Evolutionary conservation across 2,329 filamentous ascomycete species (phyloP), one percentile per base, ranked within the genome.

Genomic region (Monilinia aucupariae): DNA sequence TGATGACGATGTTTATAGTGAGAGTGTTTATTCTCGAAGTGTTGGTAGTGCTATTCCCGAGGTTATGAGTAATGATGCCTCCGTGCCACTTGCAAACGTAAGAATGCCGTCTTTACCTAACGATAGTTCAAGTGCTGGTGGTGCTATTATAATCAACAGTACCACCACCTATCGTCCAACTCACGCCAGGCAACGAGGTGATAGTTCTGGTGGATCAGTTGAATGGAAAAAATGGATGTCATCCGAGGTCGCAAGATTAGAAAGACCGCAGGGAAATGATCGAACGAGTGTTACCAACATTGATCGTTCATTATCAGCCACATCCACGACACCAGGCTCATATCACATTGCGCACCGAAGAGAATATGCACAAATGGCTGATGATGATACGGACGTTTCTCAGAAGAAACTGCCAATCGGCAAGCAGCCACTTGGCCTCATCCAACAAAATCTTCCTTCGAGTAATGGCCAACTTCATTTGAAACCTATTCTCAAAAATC

Each of bases 141-240:
- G 75, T 65, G 74, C 69, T 12, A 73, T 76, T 9, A 75, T 78
- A 55, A 60, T 75, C 7, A 71, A 74, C 30, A 66, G 68, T 9
- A 67, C 70, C 20, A 71, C 67, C 0, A 71, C 67, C 0, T 75
- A 76, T 68, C 70, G 64, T 43, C 69, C 72, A 22, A 55, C 62
- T 43, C 54, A 75, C 45, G 64, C 66, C 15, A 59, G 64, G n/a
- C 73, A 74, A 52, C 74, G 78, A n/a, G 72, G 75, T 1, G 67
- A 71, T 3, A 80, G 78, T 1, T 76, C 76, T 0, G 74, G 75
- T 7, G 81, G 80, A 62, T 83, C 81, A 2, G 72, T 77, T 2
- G 82, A 83, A 63, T 84, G 81, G 82, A 83, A 83, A 71, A 78
- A 74, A 0, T 81, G 78, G 79, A 77, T 84, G 47, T 81, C 81